These are phyloP conservation scores for Populus davidiana DNA, from an alignment of 345 rosid genomes.

Conservation along the genomic window DNA sequence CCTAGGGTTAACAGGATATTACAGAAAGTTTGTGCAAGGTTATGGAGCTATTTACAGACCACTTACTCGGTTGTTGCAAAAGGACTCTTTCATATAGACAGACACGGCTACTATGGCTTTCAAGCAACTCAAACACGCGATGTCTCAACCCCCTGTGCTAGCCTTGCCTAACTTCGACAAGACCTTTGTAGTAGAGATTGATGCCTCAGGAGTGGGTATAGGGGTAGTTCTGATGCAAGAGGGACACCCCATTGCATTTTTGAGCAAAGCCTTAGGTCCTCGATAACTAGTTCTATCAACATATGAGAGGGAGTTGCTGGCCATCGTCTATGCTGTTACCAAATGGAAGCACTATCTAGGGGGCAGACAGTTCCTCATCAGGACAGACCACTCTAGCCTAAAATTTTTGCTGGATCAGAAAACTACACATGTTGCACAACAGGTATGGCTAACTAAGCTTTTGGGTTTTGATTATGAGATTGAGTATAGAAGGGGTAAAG, in stretches of 20 bases:
- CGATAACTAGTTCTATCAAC: rapidly evolving
- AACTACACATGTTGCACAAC: rapidly evolving
- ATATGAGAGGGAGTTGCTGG: no score
- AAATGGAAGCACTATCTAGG: no score
- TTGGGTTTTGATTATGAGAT: neutral
- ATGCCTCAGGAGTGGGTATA: no score
- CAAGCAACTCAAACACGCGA: neutral
- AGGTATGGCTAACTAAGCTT: no score
- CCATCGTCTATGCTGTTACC: neutral
- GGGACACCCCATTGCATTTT: no score
- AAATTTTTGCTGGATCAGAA: neutral
- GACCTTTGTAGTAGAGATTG: no score
- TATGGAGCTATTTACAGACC: neutral
- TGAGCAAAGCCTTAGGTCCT: neutral
- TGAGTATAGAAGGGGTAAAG: rapidly evolving
- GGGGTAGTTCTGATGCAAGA: no score
- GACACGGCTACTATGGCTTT: neutral
- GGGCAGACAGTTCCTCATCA: no score
- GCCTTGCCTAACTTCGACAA: neutral
- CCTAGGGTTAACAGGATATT: neutral
- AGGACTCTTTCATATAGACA: neutral
- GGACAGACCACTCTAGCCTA: neutral
- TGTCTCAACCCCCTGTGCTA: neutral
- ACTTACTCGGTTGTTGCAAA: rapidly evolving
- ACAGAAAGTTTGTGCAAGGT: neutral